Base-by-base conservation (phyloP, 306 rosid species). In the Hippophae tibetana region DNA sequence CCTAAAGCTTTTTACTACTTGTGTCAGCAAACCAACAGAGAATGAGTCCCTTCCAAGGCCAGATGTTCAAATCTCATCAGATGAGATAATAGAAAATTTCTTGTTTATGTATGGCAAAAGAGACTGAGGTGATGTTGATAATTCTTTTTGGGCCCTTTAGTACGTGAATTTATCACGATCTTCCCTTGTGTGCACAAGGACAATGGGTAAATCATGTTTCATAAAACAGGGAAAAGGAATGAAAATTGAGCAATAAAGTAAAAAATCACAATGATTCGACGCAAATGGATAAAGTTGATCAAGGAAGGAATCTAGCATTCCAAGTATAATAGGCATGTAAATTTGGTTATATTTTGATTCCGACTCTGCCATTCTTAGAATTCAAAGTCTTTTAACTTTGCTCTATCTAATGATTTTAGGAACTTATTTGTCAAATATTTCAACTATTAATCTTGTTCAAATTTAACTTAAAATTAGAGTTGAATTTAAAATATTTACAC, bases 31-130 rank as follows among this genome's bases (percentile, higher is more conserved):
- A 66, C 64, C 63, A 66, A 70, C 65, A 64, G 73, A 47, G 58
- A 52, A 64, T 46, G 78, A 86, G 84, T 74, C 56, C 86, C 82
- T 56, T 43, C 61, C 56, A 2, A 61, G 52, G 77, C 61, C 68
- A 57, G 70, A 76, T 76, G 67, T 71, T 67, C 78, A 78, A 78
- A 73, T 69, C 40, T 75, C 54, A 77, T 69, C 46, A 57, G 57
- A 72, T 42, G 45, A 25, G 47, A 25, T 10, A 7, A 43, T 54
- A 7, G 56, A 52, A 56, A 44, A 60, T 58, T 47, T 54, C 56
- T 42, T 54, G 67, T 73, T 73, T 64, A 42, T 52, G 65, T 63
- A 52, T 72, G 10, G 68, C 47, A 75, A 63, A 62, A 79, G 66
- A 70, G 71, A 60, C 78, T 43, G 66, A 58, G 66, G 61, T 60